A percentile compares a stretch with the other conserved stretches of the same genome.
Conservation (phyloP, 805 yeast species). For the Metschnikowia cubensis region DNA sequence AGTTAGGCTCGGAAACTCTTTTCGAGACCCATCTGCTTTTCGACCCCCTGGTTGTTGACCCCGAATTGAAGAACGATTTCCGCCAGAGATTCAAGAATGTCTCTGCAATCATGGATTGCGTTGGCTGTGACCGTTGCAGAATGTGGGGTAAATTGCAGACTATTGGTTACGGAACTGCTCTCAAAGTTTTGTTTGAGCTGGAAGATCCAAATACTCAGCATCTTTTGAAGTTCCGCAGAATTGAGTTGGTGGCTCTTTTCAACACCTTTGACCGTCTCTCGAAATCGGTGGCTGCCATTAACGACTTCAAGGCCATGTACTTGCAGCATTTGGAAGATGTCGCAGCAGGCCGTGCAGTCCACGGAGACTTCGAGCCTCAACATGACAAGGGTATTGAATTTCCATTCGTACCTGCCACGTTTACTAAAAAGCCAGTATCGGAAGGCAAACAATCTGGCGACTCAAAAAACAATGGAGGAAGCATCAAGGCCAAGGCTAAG, state of each 20-base stretch:
- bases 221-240: constrained; percentile 60
- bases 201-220: constrained; percentile 48
- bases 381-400: constrained; percentile 33
- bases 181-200: constrained; percentile 82
- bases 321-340: constrained; percentile 39
- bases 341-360: constrained; percentile 33
- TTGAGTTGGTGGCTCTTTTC: constrained; percentile 84
- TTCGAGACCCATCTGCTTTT: constrained; percentile 47
- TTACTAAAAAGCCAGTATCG: background rate
- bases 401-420: constrained; percentile 26
- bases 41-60: constrained; percentile 42
- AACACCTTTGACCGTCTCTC: constrained; percentile 92
- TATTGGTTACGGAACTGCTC: constrained; percentile 95
- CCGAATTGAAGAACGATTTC: constrained; percentile 75
- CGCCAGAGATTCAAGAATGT: constrained; percentile 83
- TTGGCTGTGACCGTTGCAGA: constrained; percentile 96
- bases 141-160: constrained; percentile 98
- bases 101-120: constrained; percentile 94
- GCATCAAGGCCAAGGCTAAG: constrained; percentile 5
- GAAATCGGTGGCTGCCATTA: constrained; percentile 73
- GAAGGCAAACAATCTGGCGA: background rate
- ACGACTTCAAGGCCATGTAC: constrained; percentile 61
- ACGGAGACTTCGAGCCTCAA: constrained; percentile 38
- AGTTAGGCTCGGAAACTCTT: constrained; percentile 29
- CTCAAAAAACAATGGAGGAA: constrained; percentile 7